Conservation (phyloP, 2,329 filamentous ascomycete species). For the Phyllosticta citrichinensis region DNA sequence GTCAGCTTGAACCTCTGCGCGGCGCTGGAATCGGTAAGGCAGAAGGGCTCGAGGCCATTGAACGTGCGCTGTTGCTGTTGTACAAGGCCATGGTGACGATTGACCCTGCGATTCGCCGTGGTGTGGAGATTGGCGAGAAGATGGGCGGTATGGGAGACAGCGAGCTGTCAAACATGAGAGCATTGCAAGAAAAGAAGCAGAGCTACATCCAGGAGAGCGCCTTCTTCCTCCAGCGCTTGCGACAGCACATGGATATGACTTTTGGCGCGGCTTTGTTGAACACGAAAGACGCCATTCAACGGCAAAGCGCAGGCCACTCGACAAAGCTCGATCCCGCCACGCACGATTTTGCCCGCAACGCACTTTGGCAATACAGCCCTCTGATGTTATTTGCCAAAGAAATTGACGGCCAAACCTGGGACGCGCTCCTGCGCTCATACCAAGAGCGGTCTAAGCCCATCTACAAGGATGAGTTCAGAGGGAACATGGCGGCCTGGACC, state of each 20-base stretch:
- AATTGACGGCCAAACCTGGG: constrained; percentile 73
- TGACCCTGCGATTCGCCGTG: constrained; percentile 62
- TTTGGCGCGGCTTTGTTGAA: constrained; percentile 68
- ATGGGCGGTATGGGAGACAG: constrained; percentile 57
- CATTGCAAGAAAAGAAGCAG: constrained; percentile 88
- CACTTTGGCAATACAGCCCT: constrained; percentile 81
- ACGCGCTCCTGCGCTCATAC: constrained; percentile 67
- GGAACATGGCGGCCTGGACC: constrained; percentile 70
- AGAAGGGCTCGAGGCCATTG: constrained; percentile 65
- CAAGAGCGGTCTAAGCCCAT: constrained; percentile 64
- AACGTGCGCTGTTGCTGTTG: constrained; percentile 65
- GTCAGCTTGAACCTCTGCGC: constrained; percentile 64
- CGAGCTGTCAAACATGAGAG: constrained; percentile 74
- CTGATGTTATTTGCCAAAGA: constrained; percentile 83
- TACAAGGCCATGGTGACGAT: constrained; percentile 93
- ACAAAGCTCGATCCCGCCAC: constrained; percentile 57
- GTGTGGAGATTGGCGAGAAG: constrained; percentile 17
- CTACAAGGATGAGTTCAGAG: constrained; percentile 74
- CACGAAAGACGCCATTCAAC: constrained; percentile 51
- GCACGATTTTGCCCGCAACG: constrained; percentile 60
- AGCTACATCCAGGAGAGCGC: constrained; percentile 70
- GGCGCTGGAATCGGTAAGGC: constrained; percentile 62
- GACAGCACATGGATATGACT: constrained; percentile 70
- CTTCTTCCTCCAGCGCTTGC: constrained; percentile 67
- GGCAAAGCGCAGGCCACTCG: constrained; percentile 37